Evolutionary conservation across 495 filamentous ascomycete species (phyloP).

Genomic region (Xylaria longipes): DNA sequence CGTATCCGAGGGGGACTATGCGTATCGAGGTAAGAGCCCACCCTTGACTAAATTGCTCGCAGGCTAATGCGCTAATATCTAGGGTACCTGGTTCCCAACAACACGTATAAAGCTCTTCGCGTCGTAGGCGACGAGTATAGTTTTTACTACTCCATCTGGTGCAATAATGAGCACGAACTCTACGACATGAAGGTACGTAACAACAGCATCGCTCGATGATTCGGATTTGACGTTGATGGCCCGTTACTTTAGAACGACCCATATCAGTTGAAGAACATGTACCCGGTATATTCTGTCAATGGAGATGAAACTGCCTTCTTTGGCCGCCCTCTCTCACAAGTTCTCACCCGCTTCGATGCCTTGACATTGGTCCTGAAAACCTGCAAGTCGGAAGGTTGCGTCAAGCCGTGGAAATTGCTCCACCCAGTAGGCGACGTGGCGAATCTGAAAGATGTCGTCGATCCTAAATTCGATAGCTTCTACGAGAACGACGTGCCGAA

Average conservation of each 20-base stretch:
- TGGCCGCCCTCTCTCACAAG: slow-evolving; percentile 36
- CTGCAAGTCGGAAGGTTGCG: slow-evolving; percentile 54
- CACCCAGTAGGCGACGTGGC: slow-evolving; percentile 43
- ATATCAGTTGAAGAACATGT: slow-evolving; percentile 29
- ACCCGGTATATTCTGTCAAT: neutral
- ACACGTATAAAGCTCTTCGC: slow-evolving; percentile 59
- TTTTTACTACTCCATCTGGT: slow-evolving; percentile 60
- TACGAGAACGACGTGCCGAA: slow-evolving; percentile 46
- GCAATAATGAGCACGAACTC: slow-evolving; percentile 58
- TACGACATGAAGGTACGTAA: slow-evolving; percentile 55
- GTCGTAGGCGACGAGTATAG: slow-evolving; percentile 51
- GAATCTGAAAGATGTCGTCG: slow-evolving; percentile 15
- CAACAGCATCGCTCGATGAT: neutral
- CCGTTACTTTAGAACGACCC: slow-evolving; percentile 11
- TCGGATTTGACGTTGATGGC: neutral
- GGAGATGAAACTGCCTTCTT: neutral
- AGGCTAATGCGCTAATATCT: neutral
- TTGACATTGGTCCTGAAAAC: slow-evolving; percentile 59
- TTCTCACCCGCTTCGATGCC: slow-evolving; percentile 54
- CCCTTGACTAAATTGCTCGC: neutral
- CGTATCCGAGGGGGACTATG: slow-evolving; percentile 40
- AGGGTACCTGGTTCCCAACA: slow-evolving; percentile 41
- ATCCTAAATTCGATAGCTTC: slow-evolving; percentile 37
- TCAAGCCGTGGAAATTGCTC: slow-evolving; percentile 55
- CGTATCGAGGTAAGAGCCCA: neutral